phyloP scores from a whole-genome alignment of 495 filamentous ascomycete species.

The Penicillium turbatum region DNA sequence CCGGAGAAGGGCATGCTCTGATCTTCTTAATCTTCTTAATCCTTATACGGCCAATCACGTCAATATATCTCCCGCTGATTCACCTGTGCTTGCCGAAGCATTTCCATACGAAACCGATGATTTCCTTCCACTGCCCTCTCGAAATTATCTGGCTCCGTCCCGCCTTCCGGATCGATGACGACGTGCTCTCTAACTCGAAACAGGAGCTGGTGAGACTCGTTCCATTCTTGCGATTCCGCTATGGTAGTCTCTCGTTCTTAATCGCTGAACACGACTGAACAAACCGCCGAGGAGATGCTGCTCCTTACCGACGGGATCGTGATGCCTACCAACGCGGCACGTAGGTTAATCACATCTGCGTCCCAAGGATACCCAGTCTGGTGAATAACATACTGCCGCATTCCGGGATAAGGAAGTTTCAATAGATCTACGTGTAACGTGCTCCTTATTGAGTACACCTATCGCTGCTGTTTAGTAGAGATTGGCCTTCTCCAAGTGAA shows the following conservation, averaged over 20 bases:
- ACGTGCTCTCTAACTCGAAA: slow-evolving; percentile 24
- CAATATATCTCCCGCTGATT: slow-evolving; percentile 22
- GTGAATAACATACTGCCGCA: slow-evolving; percentile 32
- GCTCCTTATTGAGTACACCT: slow-evolving; percentile 28
- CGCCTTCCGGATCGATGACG: slow-evolving; percentile 25
- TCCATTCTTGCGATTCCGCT: slow-evolving; percentile 34
- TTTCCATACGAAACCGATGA: slow-evolving; percentile 18
- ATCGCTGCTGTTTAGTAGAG: slow-evolving; percentile 38
- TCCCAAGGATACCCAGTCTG: slow-evolving; percentile 37
- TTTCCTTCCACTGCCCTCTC: slow-evolving; percentile 20
- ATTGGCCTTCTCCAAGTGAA: slow-evolving; percentile 33
- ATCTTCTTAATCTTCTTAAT: slow-evolving; percentile 20
- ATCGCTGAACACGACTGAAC: slow-evolving; percentile 27
- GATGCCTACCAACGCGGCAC: slow-evolving; percentile 32
- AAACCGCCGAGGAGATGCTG: slow-evolving; percentile 21
- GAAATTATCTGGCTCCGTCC: slow-evolving; percentile 27
- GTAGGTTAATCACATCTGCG: slow-evolving; percentile 33
- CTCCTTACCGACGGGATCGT: slow-evolving; percentile 28
- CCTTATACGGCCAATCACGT: slow-evolving; percentile 34
- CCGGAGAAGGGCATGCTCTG: slow-evolving; percentile 10
- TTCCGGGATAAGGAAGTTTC: slow-evolving; percentile 26
- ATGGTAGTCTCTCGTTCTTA: slow-evolving; percentile 28
- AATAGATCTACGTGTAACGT: slow-evolving; percentile 27
- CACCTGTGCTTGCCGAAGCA: slow-evolving; percentile 20
- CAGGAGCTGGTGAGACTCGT: slow-evolving; percentile 32